Conservation (phyloP, 345 rosid species). For the Eucalyptus pumila region DNA sequence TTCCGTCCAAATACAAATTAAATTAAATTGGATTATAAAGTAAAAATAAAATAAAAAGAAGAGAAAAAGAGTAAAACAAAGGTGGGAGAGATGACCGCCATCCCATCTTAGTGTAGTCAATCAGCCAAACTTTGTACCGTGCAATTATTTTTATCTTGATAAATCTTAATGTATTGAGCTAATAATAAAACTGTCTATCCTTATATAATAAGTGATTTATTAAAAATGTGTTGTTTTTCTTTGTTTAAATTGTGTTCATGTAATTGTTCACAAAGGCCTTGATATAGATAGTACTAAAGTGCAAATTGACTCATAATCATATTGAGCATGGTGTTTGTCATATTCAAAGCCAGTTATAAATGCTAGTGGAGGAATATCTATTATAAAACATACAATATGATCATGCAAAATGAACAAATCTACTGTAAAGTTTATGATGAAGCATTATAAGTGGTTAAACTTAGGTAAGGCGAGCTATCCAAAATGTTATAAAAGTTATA, state of each 20-base stretch:
- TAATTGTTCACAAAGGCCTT: background rate
- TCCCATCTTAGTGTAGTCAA: background rate
- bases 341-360: background rate
- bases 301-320: background rate
- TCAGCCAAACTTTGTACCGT: background rate
- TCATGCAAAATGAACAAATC: background rate
- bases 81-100: no score
- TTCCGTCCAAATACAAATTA: no score
- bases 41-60: no score
- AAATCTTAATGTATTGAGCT: background rate
- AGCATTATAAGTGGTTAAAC: background rate
- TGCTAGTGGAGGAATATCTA: background rate
- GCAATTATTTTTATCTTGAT: no score
- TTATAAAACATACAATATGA: background rate
- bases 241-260: background rate
- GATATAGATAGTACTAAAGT: background rate
- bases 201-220: no score
- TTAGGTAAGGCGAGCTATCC: background rate
- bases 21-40: accelerated
- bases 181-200: background rate
- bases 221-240: background rate
- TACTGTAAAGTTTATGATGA: background rate
- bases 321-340: background rate
- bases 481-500: background rate
- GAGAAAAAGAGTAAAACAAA: no score